Evolutionary conservation across 1,284 basidiomycete genomes (phyloP), one percentile per base, ranked within the genome.

Genomic region (Malassezia brasiliensis): DNA sequence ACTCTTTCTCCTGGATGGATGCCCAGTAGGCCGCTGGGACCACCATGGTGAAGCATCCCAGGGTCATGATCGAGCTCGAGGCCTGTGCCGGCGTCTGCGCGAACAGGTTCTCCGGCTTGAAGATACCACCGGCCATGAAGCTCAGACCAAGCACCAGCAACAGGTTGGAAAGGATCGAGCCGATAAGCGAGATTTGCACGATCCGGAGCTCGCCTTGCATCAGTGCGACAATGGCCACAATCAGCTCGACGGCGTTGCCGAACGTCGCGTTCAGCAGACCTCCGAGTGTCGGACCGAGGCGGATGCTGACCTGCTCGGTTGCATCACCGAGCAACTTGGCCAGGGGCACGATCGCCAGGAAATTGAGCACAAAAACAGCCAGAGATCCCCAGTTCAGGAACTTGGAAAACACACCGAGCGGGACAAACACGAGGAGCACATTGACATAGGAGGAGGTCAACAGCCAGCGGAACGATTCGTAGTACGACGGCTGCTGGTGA

Each of bases 41-140:
- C 60, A 90, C 85, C 38, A 94, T 81, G 28, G 88, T 90, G 74
- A 91, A 88, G 74, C 86, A 87, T 6, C 88, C 81, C 34, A 93
- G 78, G 4, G 87, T 90, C 86, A 91, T 86, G 56, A 93, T 72
- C n/a, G 64, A 67, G 38, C 62, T 69, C 12, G 57, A 62, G 1
- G 72, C 70, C 61, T 74, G 72, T 20, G 72, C 72, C 6, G 72
- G 67, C 1, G 72, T 74, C 56, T 69, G 66, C 51, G 71, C 69
- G 48, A 74, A 74, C 10, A 60, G 60, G 52, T 64, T 67, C 44
- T 74, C 72, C 35, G 59, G 41, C 41, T 59, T 59, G 52, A 61
- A 64, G 47, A 74, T 40, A 54, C 77, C 79, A 25, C 72, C 72
- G 7, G 66, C 71, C 11, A 67, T 60, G 52, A 74, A 74, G 50